Conservation (phyloP, 768 basidiomycete genomes). For the Daedalea quercina region DNA sequence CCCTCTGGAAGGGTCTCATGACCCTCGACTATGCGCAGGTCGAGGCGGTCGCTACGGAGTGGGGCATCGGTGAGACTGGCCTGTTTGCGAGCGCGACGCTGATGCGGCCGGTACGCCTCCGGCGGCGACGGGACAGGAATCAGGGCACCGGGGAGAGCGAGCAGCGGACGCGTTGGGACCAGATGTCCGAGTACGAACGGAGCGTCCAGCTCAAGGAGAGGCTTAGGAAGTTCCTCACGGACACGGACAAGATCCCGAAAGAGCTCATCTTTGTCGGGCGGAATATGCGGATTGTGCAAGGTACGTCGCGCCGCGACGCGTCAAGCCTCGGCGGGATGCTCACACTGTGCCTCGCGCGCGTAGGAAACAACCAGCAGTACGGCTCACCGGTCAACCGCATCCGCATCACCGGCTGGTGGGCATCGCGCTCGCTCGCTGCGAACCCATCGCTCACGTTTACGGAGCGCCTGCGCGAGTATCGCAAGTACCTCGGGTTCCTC, state of each 20-base stretch:
- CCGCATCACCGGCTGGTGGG: slow-evolving; percentile 84
- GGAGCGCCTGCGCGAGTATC: slow-evolving; percentile 44
- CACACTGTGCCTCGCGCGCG: neutral
- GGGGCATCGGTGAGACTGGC: slow-evolving; percentile 70
- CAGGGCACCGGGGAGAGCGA: neutral
- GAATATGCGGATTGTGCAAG: slow-evolving; percentile 60
- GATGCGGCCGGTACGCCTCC: slow-evolving; percentile 51
- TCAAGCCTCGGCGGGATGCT: neutral
- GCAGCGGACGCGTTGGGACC: slow-evolving; percentile 18
- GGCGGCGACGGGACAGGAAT: slow-evolving; percentile 16
- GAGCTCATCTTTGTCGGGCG: slow-evolving; percentile 68
- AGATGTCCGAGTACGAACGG: slow-evolving; percentile 58
- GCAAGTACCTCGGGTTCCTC: slow-evolving; percentile 57
- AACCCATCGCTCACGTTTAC: slow-evolving; percentile 34
- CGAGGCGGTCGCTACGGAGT: slow-evolving; percentile 42
- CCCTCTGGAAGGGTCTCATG: slow-evolving; percentile 66
- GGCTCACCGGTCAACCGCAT: slow-evolving; percentile 87
- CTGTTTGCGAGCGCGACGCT: slow-evolving; percentile 69
- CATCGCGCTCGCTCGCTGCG: slow-evolving; percentile 57
- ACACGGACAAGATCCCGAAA: slow-evolving; percentile 77
- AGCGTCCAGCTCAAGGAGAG: slow-evolving; percentile 63
- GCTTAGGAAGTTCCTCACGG: slow-evolving; percentile 57
- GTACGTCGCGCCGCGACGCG: slow-evolving; percentile 5
- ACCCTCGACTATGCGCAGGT: slow-evolving; percentile 49
- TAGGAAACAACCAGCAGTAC: slow-evolving; percentile 67